phyloP scores from a whole-genome alignment of 441 rosid species.

The Mallotus japonicus region DNA sequence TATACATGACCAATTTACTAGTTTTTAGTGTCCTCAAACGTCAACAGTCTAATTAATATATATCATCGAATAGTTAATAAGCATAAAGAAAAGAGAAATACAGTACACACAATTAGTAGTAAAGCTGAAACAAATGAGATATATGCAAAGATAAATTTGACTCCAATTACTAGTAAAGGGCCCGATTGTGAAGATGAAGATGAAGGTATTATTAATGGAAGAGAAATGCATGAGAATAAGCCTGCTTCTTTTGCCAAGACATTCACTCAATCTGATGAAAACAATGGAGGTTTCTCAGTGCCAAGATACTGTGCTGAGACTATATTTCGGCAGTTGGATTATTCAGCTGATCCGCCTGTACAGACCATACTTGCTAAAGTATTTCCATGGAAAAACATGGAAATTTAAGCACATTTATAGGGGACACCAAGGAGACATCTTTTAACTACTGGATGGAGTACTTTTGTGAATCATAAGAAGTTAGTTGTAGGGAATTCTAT shows the following conservation, averaged over 20 bases:
- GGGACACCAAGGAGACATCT: conserved; percentile 96
- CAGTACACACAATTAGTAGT: no score
- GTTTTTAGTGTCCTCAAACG: no score
- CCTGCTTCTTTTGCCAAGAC: conserved; percentile 90
- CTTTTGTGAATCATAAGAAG: conserved; percentile 92
- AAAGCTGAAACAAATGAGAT: conserved; percentile 80
- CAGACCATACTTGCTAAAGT: conserved; percentile 87
- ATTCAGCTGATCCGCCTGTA: conserved; percentile 89
- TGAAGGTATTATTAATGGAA: conserved; percentile 22
- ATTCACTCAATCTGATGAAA: conserved; percentile 95
- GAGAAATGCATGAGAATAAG: conserved; percentile 42
- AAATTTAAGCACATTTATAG: conserved; percentile 93
- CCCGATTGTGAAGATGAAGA: conserved; percentile 31
- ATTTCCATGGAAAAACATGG: conserved; percentile 92
- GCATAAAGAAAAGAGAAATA: no score
- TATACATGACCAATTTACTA: no score
- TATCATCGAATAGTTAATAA: no score
- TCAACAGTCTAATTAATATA: no score
- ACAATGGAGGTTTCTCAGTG: conserved; percentile 96
- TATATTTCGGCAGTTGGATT: conserved; percentile 82
- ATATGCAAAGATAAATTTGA: conserved; percentile 55
- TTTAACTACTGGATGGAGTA: conserved; percentile 97
- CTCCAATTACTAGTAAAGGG: conserved; percentile 38
- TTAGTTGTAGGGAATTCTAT: conserved; percentile 96
- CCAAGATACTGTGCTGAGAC: conserved; percentile 97